phyloP scores from a whole-genome alignment of 1,284 basidiomycete species.

The Vanrija sp. region DNA sequence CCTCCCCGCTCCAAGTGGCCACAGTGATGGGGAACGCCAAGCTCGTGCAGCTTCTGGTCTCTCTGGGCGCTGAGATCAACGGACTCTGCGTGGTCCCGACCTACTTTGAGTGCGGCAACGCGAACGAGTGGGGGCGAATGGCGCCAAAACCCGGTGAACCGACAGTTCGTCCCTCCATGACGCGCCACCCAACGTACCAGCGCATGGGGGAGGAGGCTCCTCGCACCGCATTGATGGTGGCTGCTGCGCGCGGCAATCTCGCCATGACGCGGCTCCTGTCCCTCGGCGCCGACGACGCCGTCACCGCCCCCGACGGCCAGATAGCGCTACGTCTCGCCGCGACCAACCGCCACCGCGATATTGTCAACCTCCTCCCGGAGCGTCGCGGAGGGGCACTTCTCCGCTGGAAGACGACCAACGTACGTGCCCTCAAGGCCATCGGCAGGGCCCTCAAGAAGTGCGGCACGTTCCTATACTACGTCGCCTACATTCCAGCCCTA shows the following conservation, averaged over 20 bases:
- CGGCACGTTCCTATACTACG: background rate
- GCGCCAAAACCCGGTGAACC: too few species aligned
- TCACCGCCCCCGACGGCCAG: slow-evolving; percentile 13
- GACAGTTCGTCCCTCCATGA: too few species aligned
- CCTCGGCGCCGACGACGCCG: slow-evolving; percentile 58
- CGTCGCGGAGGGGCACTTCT: slow-evolving; percentile 4
- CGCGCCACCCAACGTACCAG: too few species aligned
- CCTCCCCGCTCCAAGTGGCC: slow-evolving; percentile 5
- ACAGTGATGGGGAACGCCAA: background rate
- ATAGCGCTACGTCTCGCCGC: slow-evolving; percentile 13
- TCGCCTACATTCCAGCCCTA: background rate
- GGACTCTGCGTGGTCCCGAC: background rate
- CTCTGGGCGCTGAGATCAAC: slow-evolving; percentile 4
- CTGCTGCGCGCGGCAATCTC: slow-evolving; percentile 68
- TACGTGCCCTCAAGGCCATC: background rate
- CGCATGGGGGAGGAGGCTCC: background rate
- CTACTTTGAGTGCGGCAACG: background rate
- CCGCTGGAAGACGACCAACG: slow-evolving; percentile 2
- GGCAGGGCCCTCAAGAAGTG: too few species aligned
- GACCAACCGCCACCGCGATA: background rate
- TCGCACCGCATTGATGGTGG: slow-evolving; percentile 70
- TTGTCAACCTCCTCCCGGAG: slow-evolving; percentile 7
- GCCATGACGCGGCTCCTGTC: slow-evolving; percentile 58
- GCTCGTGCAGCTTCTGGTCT: slow-evolving; percentile 2
- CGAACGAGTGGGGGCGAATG: too few species aligned